Percentiles rank a stretch among this genome's conserved stretches.
Conservation (phyloP, 106 monocot genomes). For the Platanthera zijinensis region DNA sequence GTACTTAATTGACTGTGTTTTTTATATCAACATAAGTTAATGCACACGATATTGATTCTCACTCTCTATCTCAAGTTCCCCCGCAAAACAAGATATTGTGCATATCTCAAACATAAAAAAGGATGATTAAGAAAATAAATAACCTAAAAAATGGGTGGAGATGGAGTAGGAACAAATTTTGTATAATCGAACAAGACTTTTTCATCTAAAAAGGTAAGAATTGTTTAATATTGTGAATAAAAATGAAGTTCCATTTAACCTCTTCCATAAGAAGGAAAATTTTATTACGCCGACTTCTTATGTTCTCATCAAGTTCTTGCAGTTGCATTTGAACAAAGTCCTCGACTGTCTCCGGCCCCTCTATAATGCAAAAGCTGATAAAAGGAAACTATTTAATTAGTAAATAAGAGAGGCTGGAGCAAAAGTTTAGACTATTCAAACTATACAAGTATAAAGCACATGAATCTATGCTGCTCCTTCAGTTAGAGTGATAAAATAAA, state of each 20-base stretch:
- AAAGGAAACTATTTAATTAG: neutral
- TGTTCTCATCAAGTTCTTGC: constrained; percentile 92
- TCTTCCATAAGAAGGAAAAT: constrained; percentile 99
- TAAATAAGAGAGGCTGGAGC: neutral
- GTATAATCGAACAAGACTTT: neutral
- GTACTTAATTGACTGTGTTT: too few species aligned
- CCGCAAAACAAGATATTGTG: neutral
- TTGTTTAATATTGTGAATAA: neutral
- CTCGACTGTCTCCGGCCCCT: constrained; percentile 85
- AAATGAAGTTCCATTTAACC: constrained; percentile 24
- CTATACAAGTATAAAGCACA: neutral
- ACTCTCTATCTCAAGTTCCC: too few species aligned
- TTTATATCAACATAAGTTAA: too few species aligned
- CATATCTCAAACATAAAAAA: neutral
- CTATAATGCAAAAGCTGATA: constrained; percentile 87
- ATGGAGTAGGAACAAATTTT: neutral
- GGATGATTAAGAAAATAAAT: neutral
- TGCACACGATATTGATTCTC: too few species aligned
- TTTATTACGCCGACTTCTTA: constrained; percentile 66
- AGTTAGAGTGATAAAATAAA: neutral
- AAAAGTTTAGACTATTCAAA: neutral
- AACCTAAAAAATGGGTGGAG: neutral
- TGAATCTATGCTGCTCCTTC: neutral
- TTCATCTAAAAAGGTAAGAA: neutral
- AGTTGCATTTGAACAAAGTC: constrained; percentile 77